A percentile compares a stretch with the other conserved stretches of the same genome.
These are phyloP conservation scores for Apocynum venetum DNA, from an alignment of 257 asterid genomes.

Conservation along the genomic window DNA sequence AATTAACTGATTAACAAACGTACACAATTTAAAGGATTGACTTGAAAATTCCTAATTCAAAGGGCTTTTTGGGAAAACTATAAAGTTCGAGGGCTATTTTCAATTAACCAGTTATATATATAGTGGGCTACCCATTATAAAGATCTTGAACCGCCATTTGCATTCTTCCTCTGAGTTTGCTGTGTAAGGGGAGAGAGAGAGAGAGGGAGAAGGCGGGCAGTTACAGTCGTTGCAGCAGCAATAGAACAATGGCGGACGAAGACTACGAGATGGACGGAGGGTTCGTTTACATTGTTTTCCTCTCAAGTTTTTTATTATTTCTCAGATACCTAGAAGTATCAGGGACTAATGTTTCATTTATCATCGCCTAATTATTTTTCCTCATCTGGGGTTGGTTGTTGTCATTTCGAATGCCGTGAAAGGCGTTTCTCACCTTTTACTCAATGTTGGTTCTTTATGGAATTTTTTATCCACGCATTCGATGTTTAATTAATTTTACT, in stretches of 20 bases:
- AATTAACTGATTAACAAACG: background rate
- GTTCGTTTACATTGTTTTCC: constrained; percentile 23
- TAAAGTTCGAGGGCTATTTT: background rate
- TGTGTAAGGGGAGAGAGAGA: background rate
- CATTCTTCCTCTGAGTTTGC: background rate
- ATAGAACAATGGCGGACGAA: constrained; percentile 72
- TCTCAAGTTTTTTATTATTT: background rate
- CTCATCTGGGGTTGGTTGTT: background rate
- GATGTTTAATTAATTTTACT: background rate
- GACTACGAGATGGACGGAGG: constrained; percentile 85
- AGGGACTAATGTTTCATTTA: background rate
- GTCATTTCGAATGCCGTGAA: background rate
- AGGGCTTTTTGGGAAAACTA: background rate
- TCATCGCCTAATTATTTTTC: background rate
- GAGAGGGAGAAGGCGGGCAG: background rate
- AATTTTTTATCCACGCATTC: background rate
- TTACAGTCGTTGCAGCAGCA: background rate
- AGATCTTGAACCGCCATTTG: background rate
- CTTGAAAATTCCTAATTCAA: background rate
- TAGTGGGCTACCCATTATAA: background rate
- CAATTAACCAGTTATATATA: background rate
- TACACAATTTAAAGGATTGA: background rate
- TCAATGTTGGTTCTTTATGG: background rate
- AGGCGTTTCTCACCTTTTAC: background rate
- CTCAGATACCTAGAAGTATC: background rate